phyloP scores from a whole-genome alignment of 345 rosid genomes.

The Arabis hirsuta region DNA sequence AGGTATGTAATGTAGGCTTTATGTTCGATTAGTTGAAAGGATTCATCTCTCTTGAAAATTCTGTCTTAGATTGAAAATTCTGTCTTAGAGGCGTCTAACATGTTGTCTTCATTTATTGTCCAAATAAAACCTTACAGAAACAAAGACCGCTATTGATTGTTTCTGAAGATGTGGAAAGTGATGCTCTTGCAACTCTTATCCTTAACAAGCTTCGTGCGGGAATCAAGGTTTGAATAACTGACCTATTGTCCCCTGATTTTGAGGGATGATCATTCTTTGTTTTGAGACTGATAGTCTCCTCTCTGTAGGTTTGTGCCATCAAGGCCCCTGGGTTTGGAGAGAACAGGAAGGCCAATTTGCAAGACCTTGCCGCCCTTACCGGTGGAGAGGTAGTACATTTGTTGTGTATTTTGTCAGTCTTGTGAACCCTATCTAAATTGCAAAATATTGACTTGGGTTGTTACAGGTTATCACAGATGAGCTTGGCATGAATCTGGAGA shows the following conservation, averaged over 20 bases:
- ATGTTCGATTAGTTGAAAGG: background rate
- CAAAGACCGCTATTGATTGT: slow-evolving; percentile 90
- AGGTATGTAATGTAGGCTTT: slow-evolving; percentile 53
- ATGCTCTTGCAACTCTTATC: slow-evolving; percentile 87
- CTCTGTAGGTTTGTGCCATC: slow-evolving; percentile 78
- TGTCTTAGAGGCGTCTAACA: background rate
- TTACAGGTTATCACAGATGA: slow-evolving; percentile 81
- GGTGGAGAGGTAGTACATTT: slow-evolving; percentile 63
- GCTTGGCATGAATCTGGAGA: slow-evolving; percentile 90
- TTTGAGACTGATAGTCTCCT: background rate
- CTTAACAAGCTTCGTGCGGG: slow-evolving; percentile 99
- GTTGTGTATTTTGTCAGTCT: background rate
- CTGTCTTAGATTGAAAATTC: background rate
- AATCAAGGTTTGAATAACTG: slow-evolving; percentile 62
- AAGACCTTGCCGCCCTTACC: slow-evolving; percentile 88
- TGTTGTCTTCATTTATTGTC: background rate
- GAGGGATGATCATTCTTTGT: background rate
- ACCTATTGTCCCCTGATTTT: background rate
- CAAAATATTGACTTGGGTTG: slow-evolving; percentile 3
- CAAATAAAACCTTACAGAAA: slow-evolving; percentile 45
- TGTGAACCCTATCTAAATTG: background rate
- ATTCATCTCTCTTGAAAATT: background rate
- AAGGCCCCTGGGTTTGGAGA: slow-evolving; percentile 99
- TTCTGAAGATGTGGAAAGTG: slow-evolving; percentile 95
- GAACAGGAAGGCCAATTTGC: slow-evolving; percentile 81